Percentiles rank a stretch among this genome's conserved stretches.
Conservation (phyloP, 805 yeast species). For the Zygoascus tannicola region DNA sequence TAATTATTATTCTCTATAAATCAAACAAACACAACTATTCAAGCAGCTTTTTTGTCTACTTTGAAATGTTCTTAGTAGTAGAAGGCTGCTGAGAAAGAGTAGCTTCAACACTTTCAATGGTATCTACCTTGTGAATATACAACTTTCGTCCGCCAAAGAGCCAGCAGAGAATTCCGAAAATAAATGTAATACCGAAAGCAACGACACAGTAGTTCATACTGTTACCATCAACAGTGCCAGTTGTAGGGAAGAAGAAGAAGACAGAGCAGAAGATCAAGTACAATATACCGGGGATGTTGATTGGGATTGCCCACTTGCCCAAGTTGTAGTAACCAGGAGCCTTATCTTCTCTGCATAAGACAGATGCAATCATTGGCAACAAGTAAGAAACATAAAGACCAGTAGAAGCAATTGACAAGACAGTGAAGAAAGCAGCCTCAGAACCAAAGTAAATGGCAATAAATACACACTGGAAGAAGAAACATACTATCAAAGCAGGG, state of each 20-base stretch:
- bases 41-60: background rate
- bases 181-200: constrained; percentile 11
- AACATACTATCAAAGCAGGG: constrained; percentile 4
- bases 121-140: constrained; percentile 1
- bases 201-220: constrained; percentile 23
- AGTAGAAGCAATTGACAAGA: constrained; percentile 10
- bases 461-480: constrained; percentile 7
- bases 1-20: background rate
- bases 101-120: background rate
- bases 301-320: constrained; percentile 7
- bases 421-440: constrained; percentile 11
- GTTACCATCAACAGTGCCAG: constrained; percentile 21
- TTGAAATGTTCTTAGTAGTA: background rate
- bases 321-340: constrained; percentile 9
- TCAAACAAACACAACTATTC: background rate
- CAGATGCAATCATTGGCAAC: constrained; percentile 7
- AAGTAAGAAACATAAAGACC: constrained; percentile 10
- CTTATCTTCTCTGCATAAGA: constrained; percentile 2
- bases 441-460: constrained; percentile 12
- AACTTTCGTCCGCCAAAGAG: constrained; percentile 8
- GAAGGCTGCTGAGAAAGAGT: background rate
- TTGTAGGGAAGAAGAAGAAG: constrained; percentile 23
- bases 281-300: constrained; percentile 15
- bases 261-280: constrained; percentile 19
- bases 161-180: constrained; percentile 8